phyloP scores from a whole-genome alignment of 306 rosid genomes.

The Arachis hypogaea region DNA sequence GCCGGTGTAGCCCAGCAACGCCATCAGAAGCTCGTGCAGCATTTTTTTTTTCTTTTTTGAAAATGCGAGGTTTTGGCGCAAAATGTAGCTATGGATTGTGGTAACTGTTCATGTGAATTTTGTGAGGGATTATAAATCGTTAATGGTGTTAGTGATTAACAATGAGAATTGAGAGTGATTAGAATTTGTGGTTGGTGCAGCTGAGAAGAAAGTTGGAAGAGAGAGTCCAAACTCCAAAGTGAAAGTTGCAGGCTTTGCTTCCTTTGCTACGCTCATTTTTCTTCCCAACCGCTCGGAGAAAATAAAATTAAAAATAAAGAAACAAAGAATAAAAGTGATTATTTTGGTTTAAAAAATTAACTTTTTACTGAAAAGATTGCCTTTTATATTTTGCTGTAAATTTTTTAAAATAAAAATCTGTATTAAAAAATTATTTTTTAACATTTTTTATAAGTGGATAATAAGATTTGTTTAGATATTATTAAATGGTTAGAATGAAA shows the following conservation, averaged over 20 bases:
- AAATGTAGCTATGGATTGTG: not conserved
- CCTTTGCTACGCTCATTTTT: not conserved
- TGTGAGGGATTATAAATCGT: not conserved
- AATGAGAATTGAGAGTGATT: not conserved
- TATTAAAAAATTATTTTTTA: too few species aligned
- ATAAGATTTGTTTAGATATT: too few species aligned
- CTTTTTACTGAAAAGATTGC: too few species aligned
- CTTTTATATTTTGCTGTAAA: too few species aligned
- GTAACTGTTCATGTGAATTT: not conserved
- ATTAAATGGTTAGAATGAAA: too few species aligned
- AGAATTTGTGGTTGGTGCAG: not conserved
- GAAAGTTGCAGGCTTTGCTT: not conserved
- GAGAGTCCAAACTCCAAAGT: not conserved
- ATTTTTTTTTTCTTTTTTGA: slow-evolving; percentile 33
- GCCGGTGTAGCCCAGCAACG: slow-evolving; percentile 92
- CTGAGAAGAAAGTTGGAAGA: not conserved
- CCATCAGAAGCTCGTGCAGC: slow-evolving; percentile 90
- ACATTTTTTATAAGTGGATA: too few species aligned
- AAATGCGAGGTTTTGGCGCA: not conserved
- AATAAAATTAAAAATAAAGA: too few species aligned
- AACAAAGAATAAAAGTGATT: too few species aligned
- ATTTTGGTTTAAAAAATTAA: too few species aligned
- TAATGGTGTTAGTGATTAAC: not conserved
- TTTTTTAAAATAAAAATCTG: too few species aligned
- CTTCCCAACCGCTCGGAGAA: not conserved